A percentile compares a stretch with the other conserved stretches of the same genome.
phyloP scores from a whole-genome alignment of 2,329 filamentous ascomycete species.

The Talaromyces sp. region DNA sequence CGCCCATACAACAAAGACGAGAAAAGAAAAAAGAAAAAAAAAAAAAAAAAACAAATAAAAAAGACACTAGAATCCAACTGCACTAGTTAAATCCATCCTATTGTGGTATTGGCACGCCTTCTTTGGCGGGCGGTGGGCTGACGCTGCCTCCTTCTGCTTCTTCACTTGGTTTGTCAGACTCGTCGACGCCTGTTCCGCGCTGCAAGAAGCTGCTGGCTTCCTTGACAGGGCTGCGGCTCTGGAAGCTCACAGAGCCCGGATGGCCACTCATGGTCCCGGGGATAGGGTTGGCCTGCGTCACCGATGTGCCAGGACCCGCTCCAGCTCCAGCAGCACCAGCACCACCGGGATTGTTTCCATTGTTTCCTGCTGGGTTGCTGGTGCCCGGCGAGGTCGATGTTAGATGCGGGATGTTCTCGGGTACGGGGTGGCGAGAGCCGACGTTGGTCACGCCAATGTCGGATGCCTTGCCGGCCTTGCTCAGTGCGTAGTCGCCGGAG shows the following conservation, averaged over 20 bases:
- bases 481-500: slow-evolving; percentile 91
- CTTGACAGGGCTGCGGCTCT: slow-evolving; percentile 77
- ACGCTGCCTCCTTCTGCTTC: slow-evolving; percentile 28
- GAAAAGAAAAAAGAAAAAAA: background rate
- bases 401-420: slow-evolving; percentile 91
- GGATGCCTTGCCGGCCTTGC: slow-evolving; percentile 93
- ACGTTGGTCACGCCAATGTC: slow-evolving; percentile 90
- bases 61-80: background rate
- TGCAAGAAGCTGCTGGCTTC: slow-evolving; percentile 86
- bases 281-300: slow-evolving; percentile 33
- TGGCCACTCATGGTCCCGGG: slow-evolving; percentile 39
- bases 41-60: background rate
- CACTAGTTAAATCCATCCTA: slow-evolving; percentile 26
- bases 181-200: slow-evolving; percentile 58
- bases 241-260: slow-evolving; percentile 36
- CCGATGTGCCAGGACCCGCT: slow-evolving; percentile 4
- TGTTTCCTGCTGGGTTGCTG: slow-evolving; percentile 29
- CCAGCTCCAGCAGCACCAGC: background rate
- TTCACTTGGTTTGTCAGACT: slow-evolving; percentile 24
- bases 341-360: slow-evolving; percentile 13
- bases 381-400: slow-evolving; percentile 55
- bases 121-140: slow-evolving; percentile 41
- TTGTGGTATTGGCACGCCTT: slow-evolving; percentile 61
- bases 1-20: background rate
- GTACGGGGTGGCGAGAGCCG: slow-evolving; percentile 88